phyloP scores from a whole-genome alignment of 2,329 filamentous ascomycete genomes.

The Alternaria sp. region DNA sequence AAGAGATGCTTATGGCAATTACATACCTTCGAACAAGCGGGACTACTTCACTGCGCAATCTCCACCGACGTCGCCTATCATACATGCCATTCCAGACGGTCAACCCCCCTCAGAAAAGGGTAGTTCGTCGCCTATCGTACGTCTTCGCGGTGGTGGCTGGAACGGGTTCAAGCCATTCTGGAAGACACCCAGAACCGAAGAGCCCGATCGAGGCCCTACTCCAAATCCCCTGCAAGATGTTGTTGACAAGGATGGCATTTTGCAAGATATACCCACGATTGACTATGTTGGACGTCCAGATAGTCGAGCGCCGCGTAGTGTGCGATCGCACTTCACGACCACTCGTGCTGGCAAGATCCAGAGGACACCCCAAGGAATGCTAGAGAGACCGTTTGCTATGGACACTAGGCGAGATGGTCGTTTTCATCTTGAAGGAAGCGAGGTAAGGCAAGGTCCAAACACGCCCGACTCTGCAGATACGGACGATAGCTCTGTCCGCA shows the following conservation, averaged over 20 bases:
- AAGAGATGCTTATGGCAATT: constrained; percentile 26
- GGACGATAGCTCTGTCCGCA: background rate
- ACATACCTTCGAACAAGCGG: constrained; percentile 21
- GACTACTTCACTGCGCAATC: constrained; percentile 14
- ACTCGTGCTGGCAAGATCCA: background rate
- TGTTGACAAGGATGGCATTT: background rate
- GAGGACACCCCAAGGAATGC: background rate
- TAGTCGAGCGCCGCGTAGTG: constrained; percentile 2
- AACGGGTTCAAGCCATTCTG: constrained; percentile 7
- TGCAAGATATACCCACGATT: background rate
- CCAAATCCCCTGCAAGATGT: background rate
- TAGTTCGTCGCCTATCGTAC: background rate
- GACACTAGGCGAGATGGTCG: background rate
- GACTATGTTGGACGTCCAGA: background rate
- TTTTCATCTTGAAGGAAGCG: no score
- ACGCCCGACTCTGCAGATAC: background rate
- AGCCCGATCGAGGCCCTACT: background rate
- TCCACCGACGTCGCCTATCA: background rate
- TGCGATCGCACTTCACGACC: constrained; percentile 1
- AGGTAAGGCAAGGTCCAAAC: background rate
- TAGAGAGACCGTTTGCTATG: background rate
- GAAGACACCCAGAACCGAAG: constrained; percentile 8
- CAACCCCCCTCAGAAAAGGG: background rate
- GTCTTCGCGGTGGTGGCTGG: constrained; percentile 5
- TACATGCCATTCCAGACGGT: background rate